These are phyloP conservation scores for Calonectria leucothoes DNA, from an alignment of 2,329 filamentous ascomycete species.

Conservation along the genomic window DNA sequence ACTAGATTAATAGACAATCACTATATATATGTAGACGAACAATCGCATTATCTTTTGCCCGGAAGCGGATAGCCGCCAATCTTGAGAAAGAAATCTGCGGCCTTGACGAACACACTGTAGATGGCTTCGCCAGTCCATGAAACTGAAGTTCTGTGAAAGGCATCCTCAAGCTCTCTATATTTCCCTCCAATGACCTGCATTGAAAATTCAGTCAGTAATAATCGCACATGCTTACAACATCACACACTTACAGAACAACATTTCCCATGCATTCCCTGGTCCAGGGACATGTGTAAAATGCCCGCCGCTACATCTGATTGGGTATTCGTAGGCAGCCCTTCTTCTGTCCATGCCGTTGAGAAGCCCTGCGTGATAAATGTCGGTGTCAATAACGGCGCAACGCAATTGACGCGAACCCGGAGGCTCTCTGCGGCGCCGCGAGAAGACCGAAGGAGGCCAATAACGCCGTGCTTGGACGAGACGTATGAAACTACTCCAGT, in stretches of 20 bases:
- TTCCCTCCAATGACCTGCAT: constrained; percentile 6
- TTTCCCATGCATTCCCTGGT: constrained; percentile 13
- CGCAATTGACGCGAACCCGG: constrained; percentile 25
- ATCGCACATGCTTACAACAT: too few species aligned
- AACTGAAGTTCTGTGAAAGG: neutral
- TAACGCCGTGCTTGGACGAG: constrained; percentile 33
- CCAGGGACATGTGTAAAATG: constrained; percentile 20
- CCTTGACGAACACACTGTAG: constrained; percentile 2
- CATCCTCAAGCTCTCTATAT: constrained; percentile 15
- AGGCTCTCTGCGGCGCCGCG: constrained; percentile 4
- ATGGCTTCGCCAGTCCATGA: constrained; percentile 15
- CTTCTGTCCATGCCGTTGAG: constrained; percentile 12
- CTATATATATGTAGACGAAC: neutral
- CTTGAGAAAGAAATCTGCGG: constrained; percentile 12
- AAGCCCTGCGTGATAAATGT: constrained; percentile 22
- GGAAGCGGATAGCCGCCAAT: constrained; percentile 21
- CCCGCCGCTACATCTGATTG: constrained; percentile 7
- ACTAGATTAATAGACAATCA: neutral
- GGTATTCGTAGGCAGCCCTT: constrained; percentile 19
- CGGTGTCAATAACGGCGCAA: constrained; percentile 31
- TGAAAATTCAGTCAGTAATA: neutral
- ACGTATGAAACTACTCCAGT: constrained; percentile 30
- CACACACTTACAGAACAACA: constrained; percentile 9
- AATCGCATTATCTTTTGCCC: neutral
- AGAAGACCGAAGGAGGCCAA: constrained; percentile 27